Conservation (phyloP, 768 basidiomycete species). For the Suillus subalutaceus region DNA sequence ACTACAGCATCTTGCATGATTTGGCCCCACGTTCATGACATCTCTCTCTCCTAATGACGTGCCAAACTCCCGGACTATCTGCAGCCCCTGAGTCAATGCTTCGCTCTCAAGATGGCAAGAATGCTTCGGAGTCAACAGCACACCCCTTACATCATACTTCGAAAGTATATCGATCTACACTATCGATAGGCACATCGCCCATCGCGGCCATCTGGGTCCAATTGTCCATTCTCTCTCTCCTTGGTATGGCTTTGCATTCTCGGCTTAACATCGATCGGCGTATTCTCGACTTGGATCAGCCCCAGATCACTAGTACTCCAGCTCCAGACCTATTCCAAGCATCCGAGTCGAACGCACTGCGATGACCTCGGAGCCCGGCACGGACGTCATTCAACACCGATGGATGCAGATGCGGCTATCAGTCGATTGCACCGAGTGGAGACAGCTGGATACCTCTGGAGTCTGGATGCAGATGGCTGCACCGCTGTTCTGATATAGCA, state of each 20-base stretch:
- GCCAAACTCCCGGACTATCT: constrained; percentile 5
- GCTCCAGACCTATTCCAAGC: background rate
- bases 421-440: background rate
- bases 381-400: background rate
- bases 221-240: background rate
- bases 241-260: background rate
- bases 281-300: background rate
- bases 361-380: constrained; percentile 1
- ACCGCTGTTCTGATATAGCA: constrained; percentile 13
- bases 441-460: background rate
- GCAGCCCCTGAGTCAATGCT: background rate
- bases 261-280: background rate
- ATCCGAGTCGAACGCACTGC: background rate
- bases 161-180: constrained; percentile 10
- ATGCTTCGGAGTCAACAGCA: background rate
- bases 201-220: constrained; percentile 5
- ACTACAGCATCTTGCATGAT: background rate
- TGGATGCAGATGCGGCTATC: background rate
- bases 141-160: background rate
- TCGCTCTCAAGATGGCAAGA: background rate
- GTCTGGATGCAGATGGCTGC: background rate
- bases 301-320: background rate
- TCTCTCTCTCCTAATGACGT: background rate
- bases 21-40: constrained; percentile 1
- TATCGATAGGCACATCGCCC: constrained; percentile 15